Percentiles rank a stretch among this genome's conserved stretches.
These are phyloP conservation scores for Massospora cicadina DNA, from an alignment of 371 early-diverging fungal genomes.

Conservation along the genomic window DNA sequence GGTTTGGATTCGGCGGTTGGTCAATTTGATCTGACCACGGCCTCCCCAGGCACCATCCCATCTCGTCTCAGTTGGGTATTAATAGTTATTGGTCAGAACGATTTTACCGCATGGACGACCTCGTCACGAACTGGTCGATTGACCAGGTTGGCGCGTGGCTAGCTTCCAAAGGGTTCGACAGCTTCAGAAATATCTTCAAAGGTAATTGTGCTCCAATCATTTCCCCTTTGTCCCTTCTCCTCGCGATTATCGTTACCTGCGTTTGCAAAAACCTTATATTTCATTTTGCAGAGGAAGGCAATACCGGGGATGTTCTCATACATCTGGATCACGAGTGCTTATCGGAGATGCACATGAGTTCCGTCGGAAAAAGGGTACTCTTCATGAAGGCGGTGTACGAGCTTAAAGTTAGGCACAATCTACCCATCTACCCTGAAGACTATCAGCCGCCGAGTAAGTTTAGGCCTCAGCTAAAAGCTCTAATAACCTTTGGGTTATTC, in stretches of 20 bases:
- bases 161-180: conserved; percentile 7
- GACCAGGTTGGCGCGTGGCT: conserved; percentile 8
- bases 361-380: conserved; percentile 7
- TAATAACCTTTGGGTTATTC: too few relatives aligned
- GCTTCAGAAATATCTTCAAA: not conserved
- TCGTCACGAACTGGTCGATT: not conserved
- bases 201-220: not conserved
- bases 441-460: conserved; percentile 64
- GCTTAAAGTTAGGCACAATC: conserved; percentile 24
- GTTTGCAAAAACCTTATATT: not conserved
- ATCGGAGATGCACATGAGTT: not conserved
- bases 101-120: conserved; percentile 11
- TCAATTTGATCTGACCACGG: too few relatives aligned
- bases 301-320: conserved; percentile 6
- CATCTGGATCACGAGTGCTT: conserved; percentile 6
- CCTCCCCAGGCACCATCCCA: too few relatives aligned
- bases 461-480: too few relatives aligned
- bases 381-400: conserved; percentile 10
- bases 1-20: too few relatives aligned
- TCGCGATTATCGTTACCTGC: not conserved
- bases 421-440: conserved; percentile 69
- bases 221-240: not conserved
- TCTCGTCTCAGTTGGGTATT: too few relatives aligned
- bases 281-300: conserved; percentile 3
- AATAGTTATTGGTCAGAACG: too few relatives aligned